A percentile compares a stretch with the other conserved stretches of the same genome.
phyloP scores from a whole-genome alignment of 768 basidiomycete genomes.

The Suillus hirtellus region DNA sequence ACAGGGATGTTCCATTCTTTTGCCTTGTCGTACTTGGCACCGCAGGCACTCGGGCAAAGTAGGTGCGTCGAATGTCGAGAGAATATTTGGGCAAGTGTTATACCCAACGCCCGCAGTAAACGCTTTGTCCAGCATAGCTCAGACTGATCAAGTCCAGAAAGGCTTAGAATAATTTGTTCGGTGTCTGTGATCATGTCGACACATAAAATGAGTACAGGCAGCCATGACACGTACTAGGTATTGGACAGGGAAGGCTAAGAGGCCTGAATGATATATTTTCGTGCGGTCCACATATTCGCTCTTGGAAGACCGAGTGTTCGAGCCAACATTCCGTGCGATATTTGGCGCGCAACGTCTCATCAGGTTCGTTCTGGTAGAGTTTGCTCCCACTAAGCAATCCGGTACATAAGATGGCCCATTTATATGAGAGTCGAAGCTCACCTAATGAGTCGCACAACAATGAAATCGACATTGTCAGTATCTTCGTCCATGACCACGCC shows the following conservation, averaged over 20 bases:
- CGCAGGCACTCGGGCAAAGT: conserved; percentile 68
- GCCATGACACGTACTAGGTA: conserved; percentile 47
- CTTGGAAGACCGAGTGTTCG: conserved; percentile 79
- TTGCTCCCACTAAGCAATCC: conserved; percentile 60
- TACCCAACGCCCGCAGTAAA: conserved; percentile 67
- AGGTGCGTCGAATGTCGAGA: conserved; percentile 76
- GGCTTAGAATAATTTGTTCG: conserved; percentile 57
- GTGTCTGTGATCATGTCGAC: conserved; percentile 42
- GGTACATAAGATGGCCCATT: background rate
- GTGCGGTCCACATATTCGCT: conserved; percentile 63
- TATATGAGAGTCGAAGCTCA: conserved; percentile 29
- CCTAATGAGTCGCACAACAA: conserved; percentile 77
- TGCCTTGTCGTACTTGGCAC: conserved; percentile 80
- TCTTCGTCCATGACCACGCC: conserved; percentile 43
- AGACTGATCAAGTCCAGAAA: conserved; percentile 75
- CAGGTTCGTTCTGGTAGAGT: conserved; percentile 58
- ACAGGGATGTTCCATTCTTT: conserved; percentile 76
- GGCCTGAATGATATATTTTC: conserved; percentile 76
- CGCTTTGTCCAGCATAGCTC: conserved; percentile 67
- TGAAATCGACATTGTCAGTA: conserved; percentile 57
- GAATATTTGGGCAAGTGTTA: conserved; percentile 56
- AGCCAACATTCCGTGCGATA: conserved; percentile 95
- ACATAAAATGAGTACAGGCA: background rate
- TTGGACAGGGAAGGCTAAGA: conserved; percentile 55
- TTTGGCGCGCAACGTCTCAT: conserved; percentile 45